These are phyloP conservation scores for Pyricularia pennisetigena DNA, from an alignment of 2,329 filamentous ascomycete genomes.

Conservation along the genomic window DNA sequence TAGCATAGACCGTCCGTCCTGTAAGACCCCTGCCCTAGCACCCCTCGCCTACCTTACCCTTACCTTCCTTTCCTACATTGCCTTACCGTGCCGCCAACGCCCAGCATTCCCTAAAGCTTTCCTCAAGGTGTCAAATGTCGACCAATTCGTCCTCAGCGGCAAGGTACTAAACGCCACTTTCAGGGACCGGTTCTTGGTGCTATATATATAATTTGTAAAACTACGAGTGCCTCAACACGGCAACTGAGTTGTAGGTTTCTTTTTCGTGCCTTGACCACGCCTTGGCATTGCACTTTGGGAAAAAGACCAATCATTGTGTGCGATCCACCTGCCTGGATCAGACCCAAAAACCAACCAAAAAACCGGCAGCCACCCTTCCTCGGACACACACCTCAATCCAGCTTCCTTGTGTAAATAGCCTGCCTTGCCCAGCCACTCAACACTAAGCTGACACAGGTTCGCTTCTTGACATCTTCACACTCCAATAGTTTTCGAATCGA, in stretches of 20 bases:
- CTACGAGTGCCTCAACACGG: neutral
- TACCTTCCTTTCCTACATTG: neutral
- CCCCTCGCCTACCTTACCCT: neutral
- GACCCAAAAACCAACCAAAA: neutral
- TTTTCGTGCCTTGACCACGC: neutral
- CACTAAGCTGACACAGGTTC: neutral
- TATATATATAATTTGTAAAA: neutral
- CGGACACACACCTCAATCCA: neutral
- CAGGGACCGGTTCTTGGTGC: neutral
- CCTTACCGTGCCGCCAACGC: neutral
- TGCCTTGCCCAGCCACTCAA: neutral
- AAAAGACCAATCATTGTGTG: neutral
- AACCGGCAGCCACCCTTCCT: neutral
- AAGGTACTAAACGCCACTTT: neutral
- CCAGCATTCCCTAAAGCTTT: neutral
- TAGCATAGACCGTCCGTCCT: neutral
- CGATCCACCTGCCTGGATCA: neutral
- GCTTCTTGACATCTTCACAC: neutral
- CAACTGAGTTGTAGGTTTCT: neutral
- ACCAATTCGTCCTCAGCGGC: neutral
- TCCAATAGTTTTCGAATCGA: neutral
- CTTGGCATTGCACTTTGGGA: neutral
- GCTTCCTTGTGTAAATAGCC: neutral
- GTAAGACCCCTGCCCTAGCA: neutral
- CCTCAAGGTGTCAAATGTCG: neutral